A percentile compares a stretch with the other conserved stretches of the same genome.
These are phyloP conservation scores for Spathaspora sp. DNA, from an alignment of 1,139 yeast species.

Conservation along the genomic window DNA sequence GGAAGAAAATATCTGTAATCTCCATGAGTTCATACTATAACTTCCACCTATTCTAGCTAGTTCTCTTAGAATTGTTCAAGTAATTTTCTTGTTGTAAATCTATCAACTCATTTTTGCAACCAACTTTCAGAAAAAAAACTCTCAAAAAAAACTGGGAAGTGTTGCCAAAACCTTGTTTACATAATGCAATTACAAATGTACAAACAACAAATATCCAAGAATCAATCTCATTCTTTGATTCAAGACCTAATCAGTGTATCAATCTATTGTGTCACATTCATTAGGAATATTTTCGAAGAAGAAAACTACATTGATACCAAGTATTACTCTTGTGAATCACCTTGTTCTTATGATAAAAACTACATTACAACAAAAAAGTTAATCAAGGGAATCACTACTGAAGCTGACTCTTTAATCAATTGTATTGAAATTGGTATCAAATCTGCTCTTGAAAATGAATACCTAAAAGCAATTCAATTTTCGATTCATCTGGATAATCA, in stretches of 20 bases:
- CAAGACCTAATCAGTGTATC: constrained; percentile 47
- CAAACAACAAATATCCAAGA: constrained; percentile 17
- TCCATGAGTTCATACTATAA: too few relatives aligned
- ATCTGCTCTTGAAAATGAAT: constrained; percentile 40
- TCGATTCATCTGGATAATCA: constrained; percentile 43
- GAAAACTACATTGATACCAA: constrained; percentile 43
- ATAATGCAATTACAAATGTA: constrained; percentile 16
- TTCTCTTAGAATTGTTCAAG: too few relatives aligned
- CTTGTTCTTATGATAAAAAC: constrained; percentile 15
- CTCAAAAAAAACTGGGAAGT: background rate
- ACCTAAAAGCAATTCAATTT: constrained; percentile 44
- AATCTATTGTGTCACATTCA: constrained; percentile 51
- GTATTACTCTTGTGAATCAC: constrained; percentile 32
- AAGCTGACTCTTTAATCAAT: constrained; percentile 28
- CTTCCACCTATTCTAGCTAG: too few relatives aligned
- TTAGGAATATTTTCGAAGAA: constrained; percentile 52
- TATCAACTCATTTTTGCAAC: constrained; percentile 7
- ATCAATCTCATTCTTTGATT: constrained; percentile 39
- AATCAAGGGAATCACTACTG: constrained; percentile 35
- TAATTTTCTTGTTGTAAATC: background rate
- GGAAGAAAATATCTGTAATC: too few relatives aligned
- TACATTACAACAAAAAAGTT: constrained; percentile 46
- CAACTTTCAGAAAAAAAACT: background rate
- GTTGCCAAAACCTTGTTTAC: constrained; percentile 3
- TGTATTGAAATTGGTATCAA: constrained; percentile 54